Conservation (phyloP, 805 yeast species). For the Candida krabiensis region DNA sequence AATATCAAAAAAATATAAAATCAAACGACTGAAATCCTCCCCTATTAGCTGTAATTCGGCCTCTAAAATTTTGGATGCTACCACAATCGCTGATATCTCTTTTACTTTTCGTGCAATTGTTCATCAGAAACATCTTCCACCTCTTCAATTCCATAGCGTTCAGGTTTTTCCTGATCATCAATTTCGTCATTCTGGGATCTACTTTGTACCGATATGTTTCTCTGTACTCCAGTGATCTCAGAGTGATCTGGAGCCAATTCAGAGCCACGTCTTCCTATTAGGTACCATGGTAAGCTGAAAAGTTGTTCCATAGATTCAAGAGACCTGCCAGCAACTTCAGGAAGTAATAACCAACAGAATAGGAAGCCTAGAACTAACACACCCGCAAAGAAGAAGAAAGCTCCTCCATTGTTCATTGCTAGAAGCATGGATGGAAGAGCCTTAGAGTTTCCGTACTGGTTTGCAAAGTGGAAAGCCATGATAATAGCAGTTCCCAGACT, state of each 20-base stretch:
- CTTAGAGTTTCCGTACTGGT: slow-evolving; percentile 57
- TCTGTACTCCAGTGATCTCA: slow-evolving; percentile 18
- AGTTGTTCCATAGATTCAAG: slow-evolving; percentile 54
- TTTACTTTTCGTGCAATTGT: too few relatives aligned
- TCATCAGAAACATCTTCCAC: too few relatives aligned
- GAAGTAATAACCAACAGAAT: slow-evolving; percentile 50
- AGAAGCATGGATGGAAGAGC: slow-evolving; percentile 54
- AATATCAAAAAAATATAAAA: too few relatives aligned
- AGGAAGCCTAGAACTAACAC: slow-evolving; percentile 41
- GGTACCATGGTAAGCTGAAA: slow-evolving; percentile 56
- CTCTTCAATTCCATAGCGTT: too few relatives aligned
- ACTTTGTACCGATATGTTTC: slow-evolving; percentile 11
- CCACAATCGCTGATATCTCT: too few relatives aligned
- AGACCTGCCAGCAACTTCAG: slow-evolving; percentile 50
- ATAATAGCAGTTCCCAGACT: slow-evolving; percentile 49
- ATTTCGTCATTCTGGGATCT: slow-evolving; percentile 17
- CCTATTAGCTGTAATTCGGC: too few relatives aligned
- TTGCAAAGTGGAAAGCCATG: slow-evolving; percentile 57
- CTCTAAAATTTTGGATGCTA: too few relatives aligned
- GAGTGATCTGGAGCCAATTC: slow-evolving; percentile 48
- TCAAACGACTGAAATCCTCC: too few relatives aligned
- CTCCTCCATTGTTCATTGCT: slow-evolving; percentile 45
- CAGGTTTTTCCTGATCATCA: slow-evolving; percentile 9
- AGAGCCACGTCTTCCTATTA: slow-evolving; percentile 55
- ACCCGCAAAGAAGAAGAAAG: slow-evolving; percentile 51